Base-by-base conservation (phyloP, 805 yeast genomes). In the Ogataea pilisensis region DNA sequence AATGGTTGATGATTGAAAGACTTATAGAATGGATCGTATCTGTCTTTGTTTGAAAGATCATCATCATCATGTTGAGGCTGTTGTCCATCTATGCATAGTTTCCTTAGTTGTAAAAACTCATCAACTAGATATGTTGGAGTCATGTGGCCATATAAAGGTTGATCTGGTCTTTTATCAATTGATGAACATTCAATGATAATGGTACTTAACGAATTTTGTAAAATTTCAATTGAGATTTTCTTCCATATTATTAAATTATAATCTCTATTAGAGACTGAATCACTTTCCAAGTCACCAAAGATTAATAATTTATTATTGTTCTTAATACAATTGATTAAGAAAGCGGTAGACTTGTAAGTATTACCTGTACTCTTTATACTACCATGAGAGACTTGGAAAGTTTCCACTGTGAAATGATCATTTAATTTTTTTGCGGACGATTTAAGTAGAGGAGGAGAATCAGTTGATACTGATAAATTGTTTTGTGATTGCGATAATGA, bases 281-380 rank as follows among this genome's bases (percentile, higher is more conserved):
- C 95, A 35, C 83, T 72, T 56, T 89, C 96, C 27, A 86, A 76
- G 57, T 89, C 97, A 1, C 97, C 97, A 70, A 88, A 87, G 3
- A 84, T 59, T 8, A 88, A 58, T 2, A 88, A 36, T 18, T 67
- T 64, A 8, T 66, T 48, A 11, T 61, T 51, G 1, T 69, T 49
- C 0, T 26, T 21, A 4, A 27, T 31, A 19, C 52, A 53, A 13
- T 65, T 57, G 27, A 87, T 54, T 19, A 87, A 63, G 55, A 70
- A 89, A 2, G 88, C 82, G 3, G 87, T 75, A 31, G 80, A 70
- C 61, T 72, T 49, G 60, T 70, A 66, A 56, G 61, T 4, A 38
- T 37, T 13, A 22, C 38, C n/a, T 13, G 30, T 19, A 0, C 34
- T 21, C 2, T 29, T 21, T 13, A 42, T 27, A 3, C 18, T 14